phyloP scores from a whole-genome alignment of 768 basidiomycete species.

The Mrakia hoshinonis region DNA sequence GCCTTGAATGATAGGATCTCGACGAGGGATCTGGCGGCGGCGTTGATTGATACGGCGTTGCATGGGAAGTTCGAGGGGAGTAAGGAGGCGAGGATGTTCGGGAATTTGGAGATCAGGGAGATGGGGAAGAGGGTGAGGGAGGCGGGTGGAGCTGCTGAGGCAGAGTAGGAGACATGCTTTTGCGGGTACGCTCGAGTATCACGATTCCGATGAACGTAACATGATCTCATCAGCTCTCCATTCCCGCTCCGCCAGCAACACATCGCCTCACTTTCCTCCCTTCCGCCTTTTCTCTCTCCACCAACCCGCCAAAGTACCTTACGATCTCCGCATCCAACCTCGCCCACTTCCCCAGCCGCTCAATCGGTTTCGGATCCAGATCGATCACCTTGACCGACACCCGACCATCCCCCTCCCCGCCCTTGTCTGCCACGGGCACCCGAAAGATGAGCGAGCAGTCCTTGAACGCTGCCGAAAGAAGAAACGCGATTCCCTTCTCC shows the following conservation, averaged over 20 bases:
- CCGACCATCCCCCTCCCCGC: conserved; percentile 27
- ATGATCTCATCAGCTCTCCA: too few relatives aligned
- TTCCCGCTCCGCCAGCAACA: neutral
- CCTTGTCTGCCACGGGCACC: conserved; percentile 31
- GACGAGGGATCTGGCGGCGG: neutral
- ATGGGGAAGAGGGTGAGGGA: neutral
- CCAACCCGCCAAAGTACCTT: neutral
- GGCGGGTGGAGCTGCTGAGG: too few relatives aligned
- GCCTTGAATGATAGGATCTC: neutral
- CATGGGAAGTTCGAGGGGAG: neutral
- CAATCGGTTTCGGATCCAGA: conserved; percentile 68
- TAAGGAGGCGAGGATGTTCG: neutral
- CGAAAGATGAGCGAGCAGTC: conserved; percentile 75
- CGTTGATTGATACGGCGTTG: neutral
- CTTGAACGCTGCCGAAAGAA: conserved; percentile 89
- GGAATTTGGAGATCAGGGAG: neutral
- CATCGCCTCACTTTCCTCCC: neutral
- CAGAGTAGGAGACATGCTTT: too few relatives aligned
- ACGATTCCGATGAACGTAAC: too few relatives aligned
- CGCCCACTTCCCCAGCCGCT: conserved; percentile 61
- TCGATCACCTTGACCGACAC: conserved; percentile 64
- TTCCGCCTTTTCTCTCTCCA: neutral
- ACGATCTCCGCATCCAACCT: conserved; percentile 64
- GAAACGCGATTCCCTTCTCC: conserved; percentile 61
- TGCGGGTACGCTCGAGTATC: too few relatives aligned